A percentile compares a stretch with the other conserved stretches of the same genome.
Conservation (phyloP, 2,329 filamentous ascomycete genomes). For the Sporothrix protearum region DNA sequence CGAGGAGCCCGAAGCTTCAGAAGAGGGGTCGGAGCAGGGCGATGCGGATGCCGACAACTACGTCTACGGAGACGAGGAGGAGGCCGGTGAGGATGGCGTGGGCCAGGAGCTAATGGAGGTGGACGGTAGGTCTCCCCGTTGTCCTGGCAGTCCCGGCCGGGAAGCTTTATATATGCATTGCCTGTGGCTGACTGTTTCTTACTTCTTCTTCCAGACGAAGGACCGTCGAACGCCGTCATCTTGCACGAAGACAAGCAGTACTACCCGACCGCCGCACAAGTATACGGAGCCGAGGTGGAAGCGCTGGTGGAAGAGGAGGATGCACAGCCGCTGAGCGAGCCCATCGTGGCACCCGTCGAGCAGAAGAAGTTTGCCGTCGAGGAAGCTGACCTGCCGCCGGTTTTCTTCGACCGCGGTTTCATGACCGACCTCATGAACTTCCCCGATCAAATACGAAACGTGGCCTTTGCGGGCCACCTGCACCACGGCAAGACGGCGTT, state of each 20-base stretch:
- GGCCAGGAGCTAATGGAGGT: constrained; percentile 91
- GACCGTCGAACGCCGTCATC: constrained; percentile 92
- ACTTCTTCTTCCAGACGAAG: constrained; percentile 55
- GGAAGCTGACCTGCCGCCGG: constrained; percentile 83
- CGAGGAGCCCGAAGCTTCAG: constrained; percentile 78
- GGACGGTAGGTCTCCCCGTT: constrained; percentile 56
- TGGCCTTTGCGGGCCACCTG: constrained; percentile 86
- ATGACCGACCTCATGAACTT: constrained; percentile 97
- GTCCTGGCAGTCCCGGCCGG: not conserved
- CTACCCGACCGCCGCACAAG: constrained; percentile 94
- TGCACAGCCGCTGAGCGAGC: constrained; percentile 84
- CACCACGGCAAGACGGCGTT: constrained; percentile 98
- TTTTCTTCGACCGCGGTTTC: constrained; percentile 83
- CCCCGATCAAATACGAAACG: constrained; percentile 88
- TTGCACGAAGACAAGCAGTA: constrained; percentile 99
- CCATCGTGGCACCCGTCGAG: constrained; percentile 88
- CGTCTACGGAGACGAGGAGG: constrained; percentile 71
- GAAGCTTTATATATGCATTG: too few relatives aligned
- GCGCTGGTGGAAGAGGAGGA: constrained; percentile 96
- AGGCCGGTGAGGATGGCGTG: constrained; percentile 59
- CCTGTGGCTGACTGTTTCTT: not conserved
- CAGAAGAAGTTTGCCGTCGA: constrained; percentile 96
- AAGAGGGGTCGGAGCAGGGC: constrained; percentile 77
- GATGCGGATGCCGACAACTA: constrained; percentile 68
- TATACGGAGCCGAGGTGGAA: constrained; percentile 92